phyloP scores from a whole-genome alignment of 2,329 filamentous ascomycete genomes.

The Ophiostoma triangulosporum region DNA sequence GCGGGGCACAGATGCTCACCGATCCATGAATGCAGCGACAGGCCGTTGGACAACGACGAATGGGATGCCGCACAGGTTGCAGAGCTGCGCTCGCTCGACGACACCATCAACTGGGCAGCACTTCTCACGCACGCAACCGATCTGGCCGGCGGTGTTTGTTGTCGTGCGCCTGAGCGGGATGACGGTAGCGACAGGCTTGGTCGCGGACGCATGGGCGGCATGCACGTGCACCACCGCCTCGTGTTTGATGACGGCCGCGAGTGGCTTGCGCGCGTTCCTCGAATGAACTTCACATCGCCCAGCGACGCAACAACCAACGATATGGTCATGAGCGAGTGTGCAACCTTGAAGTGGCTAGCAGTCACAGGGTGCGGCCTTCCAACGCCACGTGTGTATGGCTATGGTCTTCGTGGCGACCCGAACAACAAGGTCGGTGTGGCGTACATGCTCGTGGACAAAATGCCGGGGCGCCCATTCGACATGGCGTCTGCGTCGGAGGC shows the following conservation, averaged over 20 bases:
- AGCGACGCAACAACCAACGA: slow-evolving; percentile 2
- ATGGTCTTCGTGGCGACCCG: not conserved
- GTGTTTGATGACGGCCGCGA: slow-evolving; percentile 6
- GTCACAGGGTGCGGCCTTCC: too few species aligned
- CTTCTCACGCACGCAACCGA: not conserved
- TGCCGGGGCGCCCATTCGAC: not conserved
- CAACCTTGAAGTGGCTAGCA: not conserved
- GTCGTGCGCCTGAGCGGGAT: too few species aligned
- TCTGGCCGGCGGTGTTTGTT: not conserved
- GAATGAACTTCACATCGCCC: slow-evolving; percentile 8
- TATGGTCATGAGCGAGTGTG: slow-evolving; percentile 8
- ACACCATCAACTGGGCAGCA: not conserved
- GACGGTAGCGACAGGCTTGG: slow-evolving; percentile 1
- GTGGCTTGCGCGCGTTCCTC: slow-evolving; percentile 7
- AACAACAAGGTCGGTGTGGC: slow-evolving; percentile 3
- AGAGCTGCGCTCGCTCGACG: not conserved
- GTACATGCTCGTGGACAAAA: slow-evolving; percentile 7
- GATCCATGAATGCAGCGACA: too few species aligned
- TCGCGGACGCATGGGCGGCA: slow-evolving; percentile 3
- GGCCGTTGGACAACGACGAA: slow-evolving; percentile 4
- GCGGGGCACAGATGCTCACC: too few species aligned
- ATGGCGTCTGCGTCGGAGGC: not conserved
- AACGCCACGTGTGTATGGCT: slow-evolving; percentile 4
- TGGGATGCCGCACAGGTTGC: slow-evolving; percentile 4
- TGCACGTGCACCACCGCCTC: slow-evolving; percentile 6